Evolutionary conservation across 495 filamentous ascomycete species (phyloP).

Genomic region (Xylaria venustula): DNA sequence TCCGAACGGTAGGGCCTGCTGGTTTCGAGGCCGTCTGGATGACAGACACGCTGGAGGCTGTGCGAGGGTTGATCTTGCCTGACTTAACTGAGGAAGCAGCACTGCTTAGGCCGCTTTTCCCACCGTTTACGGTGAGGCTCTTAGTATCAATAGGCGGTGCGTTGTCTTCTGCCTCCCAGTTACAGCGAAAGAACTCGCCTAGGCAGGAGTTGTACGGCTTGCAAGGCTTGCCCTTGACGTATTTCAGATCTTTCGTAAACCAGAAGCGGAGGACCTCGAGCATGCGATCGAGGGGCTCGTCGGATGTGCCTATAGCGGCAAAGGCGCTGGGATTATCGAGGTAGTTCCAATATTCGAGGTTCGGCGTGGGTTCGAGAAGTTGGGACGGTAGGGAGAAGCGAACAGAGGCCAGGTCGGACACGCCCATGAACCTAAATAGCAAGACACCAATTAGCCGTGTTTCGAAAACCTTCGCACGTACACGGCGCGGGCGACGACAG

Average conservation of each 20-base stretch:
- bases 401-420: conserved; percentile 90
- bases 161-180: conserved; percentile 84
- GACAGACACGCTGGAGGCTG: conserved; percentile 44
- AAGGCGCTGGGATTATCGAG: conserved; percentile 94
- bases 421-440: conserved; percentile 75
- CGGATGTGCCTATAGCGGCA: conserved; percentile 90
- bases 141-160: conserved; percentile 49
- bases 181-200: conserved; percentile 98
- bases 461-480: not conserved
- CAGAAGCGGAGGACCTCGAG: conserved; percentile 91
- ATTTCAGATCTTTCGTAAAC: conserved; percentile 99
- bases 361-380: conserved; percentile 91
- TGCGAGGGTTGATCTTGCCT: conserved; percentile 34
- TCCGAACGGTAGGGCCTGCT: conserved; percentile 58
- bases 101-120: conserved; percentile 34
- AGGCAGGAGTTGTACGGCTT: conserved; percentile 97
- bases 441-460: not conserved
- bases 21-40: conserved; percentile 40
- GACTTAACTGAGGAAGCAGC: conserved; percentile 52
- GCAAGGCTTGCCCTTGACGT: conserved; percentile 96
- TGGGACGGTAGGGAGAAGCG: conserved; percentile 95
- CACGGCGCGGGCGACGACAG: not conserved
- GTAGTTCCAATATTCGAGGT: conserved; percentile 99
- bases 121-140: conserved; percentile 22
- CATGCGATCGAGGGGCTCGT: conserved; percentile 88